Conservation (phyloP, 2,329 filamentous ascomycete genomes). For the Aureobasidium pullulans region DNA sequence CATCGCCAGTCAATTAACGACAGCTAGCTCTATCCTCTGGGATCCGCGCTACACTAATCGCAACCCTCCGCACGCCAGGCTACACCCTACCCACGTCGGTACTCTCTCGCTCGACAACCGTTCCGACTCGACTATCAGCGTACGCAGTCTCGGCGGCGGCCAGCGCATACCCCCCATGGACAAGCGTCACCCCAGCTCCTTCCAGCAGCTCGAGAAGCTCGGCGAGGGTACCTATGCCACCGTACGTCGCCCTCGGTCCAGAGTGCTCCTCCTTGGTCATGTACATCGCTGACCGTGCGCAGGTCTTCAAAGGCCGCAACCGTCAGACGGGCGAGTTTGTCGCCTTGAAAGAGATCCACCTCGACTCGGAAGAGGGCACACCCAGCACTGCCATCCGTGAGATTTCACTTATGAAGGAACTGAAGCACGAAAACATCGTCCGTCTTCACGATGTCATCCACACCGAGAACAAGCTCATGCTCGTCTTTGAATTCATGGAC, state of each 20-base stretch:
- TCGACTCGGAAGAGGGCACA: slow-evolving; percentile 96
- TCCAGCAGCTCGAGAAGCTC: slow-evolving; percentile 97
- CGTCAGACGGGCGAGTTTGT: slow-evolving; percentile 94
- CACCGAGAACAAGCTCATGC: slow-evolving; percentile 99
- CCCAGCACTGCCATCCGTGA: slow-evolving; percentile 96
- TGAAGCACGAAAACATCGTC: slow-evolving; percentile 98
- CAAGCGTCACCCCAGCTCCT: slow-evolving; percentile 89
- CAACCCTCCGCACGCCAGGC: slow-evolving; percentile 37
- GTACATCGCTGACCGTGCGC: slow-evolving; percentile 5
- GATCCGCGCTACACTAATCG: slow-evolving; percentile 39
- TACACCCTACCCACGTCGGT: slow-evolving; percentile 42
- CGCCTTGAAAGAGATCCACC: slow-evolving; percentile 95
- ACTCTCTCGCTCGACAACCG: slow-evolving; percentile 40
- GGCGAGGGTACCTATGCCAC: slow-evolving; percentile 98
- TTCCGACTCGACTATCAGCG: slow-evolving; percentile 45
- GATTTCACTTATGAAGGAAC: slow-evolving; percentile 98
- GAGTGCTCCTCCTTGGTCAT: not conserved
- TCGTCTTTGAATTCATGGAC: slow-evolving; percentile 99
- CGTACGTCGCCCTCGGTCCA: slow-evolving; percentile 46
- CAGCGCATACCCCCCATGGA: slow-evolving; percentile 59
- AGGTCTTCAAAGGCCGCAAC: slow-evolving; percentile 99
- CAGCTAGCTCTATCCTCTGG: slow-evolving; percentile 44
- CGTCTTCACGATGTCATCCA: slow-evolving; percentile 97
- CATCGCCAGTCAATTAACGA: slow-evolving; percentile 40
- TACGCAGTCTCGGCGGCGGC: slow-evolving; percentile 40